phyloP scores from a whole-genome alignment of 1,284 basidiomycete genomes.

The Ustilago loliicola region DNA sequence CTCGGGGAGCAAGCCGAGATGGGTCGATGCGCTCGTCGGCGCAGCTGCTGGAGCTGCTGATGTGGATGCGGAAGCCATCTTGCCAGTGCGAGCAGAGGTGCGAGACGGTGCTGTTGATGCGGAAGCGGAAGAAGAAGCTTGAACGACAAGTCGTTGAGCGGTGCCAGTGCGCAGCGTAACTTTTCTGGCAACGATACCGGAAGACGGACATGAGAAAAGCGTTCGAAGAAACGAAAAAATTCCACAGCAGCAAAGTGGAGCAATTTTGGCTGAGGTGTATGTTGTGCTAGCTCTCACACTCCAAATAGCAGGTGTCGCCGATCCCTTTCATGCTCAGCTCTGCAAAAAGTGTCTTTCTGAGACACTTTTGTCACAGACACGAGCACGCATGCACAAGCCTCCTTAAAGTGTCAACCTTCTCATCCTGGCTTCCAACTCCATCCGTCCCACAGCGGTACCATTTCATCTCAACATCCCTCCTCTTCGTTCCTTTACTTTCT shows the following conservation, averaged over 20 bases:
- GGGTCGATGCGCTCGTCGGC: constrained; percentile 26
- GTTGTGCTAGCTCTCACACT: neutral
- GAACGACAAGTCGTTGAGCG: no score
- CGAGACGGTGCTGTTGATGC: neutral
- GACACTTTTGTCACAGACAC: constrained; percentile 1
- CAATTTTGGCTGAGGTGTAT: constrained; percentile 8
- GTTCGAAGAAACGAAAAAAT: constrained; percentile 16
- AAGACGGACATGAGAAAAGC: constrained; percentile 17
- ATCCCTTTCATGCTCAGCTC: constrained; percentile 5
- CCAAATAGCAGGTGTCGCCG: no score
- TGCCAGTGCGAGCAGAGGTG: neutral
- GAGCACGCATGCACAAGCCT: constrained; percentile 5
- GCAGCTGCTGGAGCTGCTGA: constrained; percentile 5
- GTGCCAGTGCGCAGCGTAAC: constrained; percentile 8
- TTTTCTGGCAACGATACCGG: constrained; percentile 2
- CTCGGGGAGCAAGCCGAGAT: constrained; percentile 51
- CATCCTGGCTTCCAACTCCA: constrained; percentile 7
- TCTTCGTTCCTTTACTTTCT: neutral
- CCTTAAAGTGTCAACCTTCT: constrained; percentile 1
- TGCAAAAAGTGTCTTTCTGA: constrained; percentile 10
- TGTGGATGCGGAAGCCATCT: constrained; percentile 29
- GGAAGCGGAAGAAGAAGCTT: neutral
- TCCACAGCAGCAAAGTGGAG: constrained; percentile 18
- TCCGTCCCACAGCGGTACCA: neutral
- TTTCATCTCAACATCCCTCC: constrained; percentile 5